Percentiles rank a stretch among this genome's conserved stretches.
These are phyloP conservation scores for Cinnamomum chago DNA, from an alignment of 164 flowering plant species.

Conservation along the genomic window DNA sequence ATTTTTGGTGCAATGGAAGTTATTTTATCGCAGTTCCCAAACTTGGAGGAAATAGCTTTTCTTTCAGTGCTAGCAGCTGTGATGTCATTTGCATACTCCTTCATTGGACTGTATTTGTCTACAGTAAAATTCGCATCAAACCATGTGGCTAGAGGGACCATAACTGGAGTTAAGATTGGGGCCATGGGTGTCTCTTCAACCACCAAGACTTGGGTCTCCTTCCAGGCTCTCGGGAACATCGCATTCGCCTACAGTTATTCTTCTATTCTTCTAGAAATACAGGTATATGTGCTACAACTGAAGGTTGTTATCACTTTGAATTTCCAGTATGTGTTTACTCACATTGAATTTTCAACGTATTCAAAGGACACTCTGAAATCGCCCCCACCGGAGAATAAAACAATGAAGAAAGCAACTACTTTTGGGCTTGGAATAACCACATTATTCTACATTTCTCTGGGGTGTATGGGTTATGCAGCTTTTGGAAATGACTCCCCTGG, in stretches of 20 bases:
- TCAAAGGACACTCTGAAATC: constrained; percentile 21
- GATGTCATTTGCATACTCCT: constrained; percentile 30
- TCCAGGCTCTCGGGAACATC: constrained; percentile 42
- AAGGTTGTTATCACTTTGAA: neutral
- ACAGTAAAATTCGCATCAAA: constrained; percentile 13
- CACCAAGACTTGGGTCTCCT: constrained; percentile 25
- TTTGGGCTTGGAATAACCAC: constrained; percentile 10
- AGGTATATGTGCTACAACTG: constrained; percentile 19
- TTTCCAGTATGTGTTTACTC: neutral
- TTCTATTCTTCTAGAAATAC: constrained; percentile 34
- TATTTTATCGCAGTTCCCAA: constrained; percentile 36
- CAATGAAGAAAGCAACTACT: constrained; percentile 21
- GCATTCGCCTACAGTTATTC: constrained; percentile 42
- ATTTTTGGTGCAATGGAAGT: constrained; percentile 30
- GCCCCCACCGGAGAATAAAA: constrained; percentile 17
- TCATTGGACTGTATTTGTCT: constrained; percentile 24
- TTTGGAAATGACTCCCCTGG: constrained; percentile 24
- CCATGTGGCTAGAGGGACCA: constrained; percentile 24
- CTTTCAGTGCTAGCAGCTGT: constrained; percentile 32
- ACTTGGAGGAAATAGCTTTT: constrained; percentile 33
- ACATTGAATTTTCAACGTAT: neutral
- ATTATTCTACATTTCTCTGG: constrained; percentile 10
- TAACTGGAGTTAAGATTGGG: constrained; percentile 14
- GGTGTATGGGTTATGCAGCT: constrained; percentile 25
- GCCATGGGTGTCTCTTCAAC: constrained; percentile 12